Evolutionary conservation across 768 basidiomycete genomes (phyloP), one percentile per base, ranked within the genome.

Genomic region (Pisolithus orientalis): DNA sequence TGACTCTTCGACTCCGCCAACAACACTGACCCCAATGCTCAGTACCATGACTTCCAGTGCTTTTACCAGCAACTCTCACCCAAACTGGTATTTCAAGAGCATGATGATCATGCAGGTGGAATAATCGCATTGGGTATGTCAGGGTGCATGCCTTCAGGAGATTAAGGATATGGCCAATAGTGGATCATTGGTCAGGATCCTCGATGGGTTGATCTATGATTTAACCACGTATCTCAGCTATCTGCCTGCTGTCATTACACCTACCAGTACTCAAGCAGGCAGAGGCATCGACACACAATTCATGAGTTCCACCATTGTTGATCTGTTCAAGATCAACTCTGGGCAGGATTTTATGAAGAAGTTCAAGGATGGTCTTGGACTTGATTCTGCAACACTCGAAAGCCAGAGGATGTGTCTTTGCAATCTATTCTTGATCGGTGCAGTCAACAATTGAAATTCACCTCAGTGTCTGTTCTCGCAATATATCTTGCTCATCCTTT

Each of bases 11-110:
- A 83, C 60, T 79, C 88, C 6, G 74, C 75, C 57, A 99, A 98
- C 72, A 79, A 80, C 63, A 81, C 85, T 21, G 85, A 90, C 56
- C 62, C 71, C 16, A 88, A 94, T 61, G 75, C 87, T 0, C 75
- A 83, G 60, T 99, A 98, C 66, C 96, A 98, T 66, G 95, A 99
- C 65, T 99, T 99, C 81, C 88, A n/a, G 95, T 16, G 85, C 85
- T 0, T 84, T 76, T 64, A 87, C 85, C 34, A 87, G 84, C 53
- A 95, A 98, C 62, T 86, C 87, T 0, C 82, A 95, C 8, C 95
- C 95, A 0, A 96, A 99, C 64, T 99, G 96, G 96, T 99, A 98
- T 68, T 94, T 89, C 58, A 88, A 98, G 71, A 77, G 75, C 53
- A 98, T 99, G 96, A 88, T 90, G 3, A 67, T 80, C 64, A 86